Evolutionary conservation across 257 asterid genomes (phyloP).

Genomic region (Leonotis leonurus): DNA sequence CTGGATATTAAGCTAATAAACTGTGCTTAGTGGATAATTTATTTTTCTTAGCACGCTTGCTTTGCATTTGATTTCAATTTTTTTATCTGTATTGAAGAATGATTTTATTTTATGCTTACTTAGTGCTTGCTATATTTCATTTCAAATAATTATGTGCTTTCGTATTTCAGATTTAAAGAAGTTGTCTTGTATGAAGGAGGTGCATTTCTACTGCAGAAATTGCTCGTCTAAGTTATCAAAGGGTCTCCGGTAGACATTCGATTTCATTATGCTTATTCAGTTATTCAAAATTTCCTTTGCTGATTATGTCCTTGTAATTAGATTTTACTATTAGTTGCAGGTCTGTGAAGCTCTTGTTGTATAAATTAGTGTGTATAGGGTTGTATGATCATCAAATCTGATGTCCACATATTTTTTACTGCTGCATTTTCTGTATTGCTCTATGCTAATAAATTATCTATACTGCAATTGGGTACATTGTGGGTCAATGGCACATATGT

Average conservation of each 20-base stretch:
- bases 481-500: not conserved
- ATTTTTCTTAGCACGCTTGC: not conserved
- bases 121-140: not conserved
- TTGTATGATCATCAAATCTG: not conserved
- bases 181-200: constrained; percentile 61
- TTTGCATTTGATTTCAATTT: not conserved
- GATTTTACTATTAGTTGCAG: not conserved
- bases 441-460: not conserved
- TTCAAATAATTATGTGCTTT: not conserved
- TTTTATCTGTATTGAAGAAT: not conserved
- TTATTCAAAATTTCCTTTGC: not conserved
- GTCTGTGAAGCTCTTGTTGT: not conserved
- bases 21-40: not conserved
- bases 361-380: too few species aligned
- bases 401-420: not conserved
- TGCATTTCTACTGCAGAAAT: constrained; percentile 74
- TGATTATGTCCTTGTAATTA: not conserved
- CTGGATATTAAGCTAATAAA: not conserved
- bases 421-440: not conserved
- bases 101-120: not conserved
- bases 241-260: constrained; percentile 52
- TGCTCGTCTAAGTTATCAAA: constrained; percentile 66
- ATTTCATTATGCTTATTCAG: constrained; percentile 11
- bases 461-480: not conserved
- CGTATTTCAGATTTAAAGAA: constrained; percentile 48